Evolutionary conservation across 345 rosid genomes (phyloP).

Genomic region (Pistacia atlantica): DNA sequence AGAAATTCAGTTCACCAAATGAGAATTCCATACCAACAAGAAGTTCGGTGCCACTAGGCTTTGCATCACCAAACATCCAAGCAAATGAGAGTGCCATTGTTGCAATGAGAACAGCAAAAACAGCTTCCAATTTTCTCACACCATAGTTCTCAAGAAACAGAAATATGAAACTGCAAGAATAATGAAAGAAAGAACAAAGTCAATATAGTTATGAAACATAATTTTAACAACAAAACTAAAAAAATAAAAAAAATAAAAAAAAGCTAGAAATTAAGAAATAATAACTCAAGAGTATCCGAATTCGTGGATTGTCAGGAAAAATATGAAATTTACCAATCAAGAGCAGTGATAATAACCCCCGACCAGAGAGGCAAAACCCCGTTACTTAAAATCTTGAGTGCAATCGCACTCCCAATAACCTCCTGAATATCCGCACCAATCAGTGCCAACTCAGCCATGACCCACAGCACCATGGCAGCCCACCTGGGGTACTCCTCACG

Average conservation of each 20-base stretch:
- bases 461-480: conserved; percentile 78
- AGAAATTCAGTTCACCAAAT: background rate
- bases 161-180: conserved; percentile 74
- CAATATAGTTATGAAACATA: conserved; percentile 4
- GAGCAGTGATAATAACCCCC: conserved; percentile 89
- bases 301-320: background rate
- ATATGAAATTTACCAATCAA: conserved; percentile 60
- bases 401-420: conserved; percentile 96
- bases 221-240: too few species aligned
- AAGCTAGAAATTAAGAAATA: too few species aligned
- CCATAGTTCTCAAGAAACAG: conserved; percentile 93
- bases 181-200: conserved; percentile 10
- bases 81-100: conserved; percentile 87
- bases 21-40: conserved; percentile 55
- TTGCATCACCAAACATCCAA: conserved; percentile 96
- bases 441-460: conserved; percentile 90
- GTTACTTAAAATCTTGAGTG: conserved; percentile 78
- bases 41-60: conserved; percentile 79
- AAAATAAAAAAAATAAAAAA: too few species aligned
- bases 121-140: conserved; percentile 87
- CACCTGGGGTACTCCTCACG: conserved; percentile 88
- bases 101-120: conserved; percentile 81
- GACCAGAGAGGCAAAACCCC: conserved; percentile 84
- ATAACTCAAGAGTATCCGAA: background rate
- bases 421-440: conserved; percentile 96